Conservation (phyloP, 306 rosid species). For the Amphicarpaea edgeworthii region DNA sequence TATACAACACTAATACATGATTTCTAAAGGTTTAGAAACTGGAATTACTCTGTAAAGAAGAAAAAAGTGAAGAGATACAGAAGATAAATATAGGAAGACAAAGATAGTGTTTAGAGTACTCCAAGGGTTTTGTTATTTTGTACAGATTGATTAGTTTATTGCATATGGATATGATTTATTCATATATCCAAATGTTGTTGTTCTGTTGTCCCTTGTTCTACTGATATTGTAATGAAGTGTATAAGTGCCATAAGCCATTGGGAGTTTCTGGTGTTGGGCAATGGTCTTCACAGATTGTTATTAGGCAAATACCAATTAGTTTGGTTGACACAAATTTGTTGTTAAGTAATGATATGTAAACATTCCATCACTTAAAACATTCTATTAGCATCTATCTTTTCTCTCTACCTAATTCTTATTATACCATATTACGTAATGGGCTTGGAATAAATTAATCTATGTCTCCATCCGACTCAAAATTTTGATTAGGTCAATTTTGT, state of each 20-base stretch:
- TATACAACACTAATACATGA: constrained; percentile 36
- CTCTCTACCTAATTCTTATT: too few species aligned
- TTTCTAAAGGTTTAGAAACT: constrained; percentile 55
- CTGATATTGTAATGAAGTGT: constrained; percentile 41
- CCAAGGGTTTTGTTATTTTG: constrained; percentile 56
- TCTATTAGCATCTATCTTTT: neutral
- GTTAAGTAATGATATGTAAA: neutral
- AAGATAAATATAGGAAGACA: constrained; percentile 51
- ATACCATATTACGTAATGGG: too few species aligned
- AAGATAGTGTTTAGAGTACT: constrained; percentile 44
- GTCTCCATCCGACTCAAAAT: too few species aligned
- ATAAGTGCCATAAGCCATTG: constrained; percentile 35
- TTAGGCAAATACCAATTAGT: constrained; percentile 41
- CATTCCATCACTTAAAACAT: neutral
- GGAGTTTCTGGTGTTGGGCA: constrained; percentile 44
- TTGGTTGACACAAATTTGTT: constrained; percentile 34
- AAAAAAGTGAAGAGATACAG: constrained; percentile 54
- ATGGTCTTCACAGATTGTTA: constrained; percentile 37
- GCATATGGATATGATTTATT: constrained; percentile 54
- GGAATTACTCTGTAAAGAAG: constrained; percentile 66
- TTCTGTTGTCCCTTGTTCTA: constrained; percentile 37
- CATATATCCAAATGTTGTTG: constrained; percentile 49
- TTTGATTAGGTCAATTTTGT: too few species aligned
- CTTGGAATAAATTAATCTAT: too few species aligned
- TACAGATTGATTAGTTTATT: constrained; percentile 64